Evolutionary conservation across 768 basidiomycete genomes (phyloP), one percentile per base, ranked within the genome.

Genomic region (Amanita fuliginea): DNA sequence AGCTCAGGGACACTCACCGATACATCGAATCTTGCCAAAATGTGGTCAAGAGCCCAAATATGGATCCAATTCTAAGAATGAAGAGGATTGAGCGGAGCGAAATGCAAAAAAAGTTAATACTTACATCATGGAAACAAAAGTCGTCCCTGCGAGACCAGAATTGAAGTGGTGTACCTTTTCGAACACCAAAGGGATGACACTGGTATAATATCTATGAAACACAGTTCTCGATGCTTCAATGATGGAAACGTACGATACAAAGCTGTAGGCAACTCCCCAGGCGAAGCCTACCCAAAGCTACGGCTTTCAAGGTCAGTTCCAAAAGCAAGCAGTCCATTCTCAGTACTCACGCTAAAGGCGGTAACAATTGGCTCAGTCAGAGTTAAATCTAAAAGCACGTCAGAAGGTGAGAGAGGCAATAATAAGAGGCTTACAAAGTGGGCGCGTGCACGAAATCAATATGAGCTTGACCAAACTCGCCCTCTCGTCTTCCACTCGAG

Each of bases 201-300:
- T 80, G 56, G 4, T 18, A 35, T 47, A 33, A 21, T 3, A 24
- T 13, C 16, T 21, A 39, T 33, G 30, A 36, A 30, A 22, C 11
- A 51, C n/a, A 19, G 19, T 18, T 42, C 26, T 6, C n/a, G n/a
- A 57, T 66, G 28, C 56, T 11, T 81, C 79, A 77, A 76, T 26
- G 86, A 69, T 59, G 65, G 47, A n/a, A 13, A 49, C 48, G 30
- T 18, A 49, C 48, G 39, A 14, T 19, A 49, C 18, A 9, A 42
- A 42, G 41, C 77, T 80, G 57, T 77, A 91, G 18, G 82, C 61
- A 4, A 87, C 75, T 0, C 87, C 87, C 86, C 87, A 91, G 0
- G 76, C 73, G 51, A 90, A 79, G 46, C 80, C 79, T 26, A 80
- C 65, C 83, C 81, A 83, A n/a, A 83, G 58, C 81, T 86, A 61